Conservation (phyloP, 1,139 yeast genomes). For the Geotrichum armillariae region DNA sequence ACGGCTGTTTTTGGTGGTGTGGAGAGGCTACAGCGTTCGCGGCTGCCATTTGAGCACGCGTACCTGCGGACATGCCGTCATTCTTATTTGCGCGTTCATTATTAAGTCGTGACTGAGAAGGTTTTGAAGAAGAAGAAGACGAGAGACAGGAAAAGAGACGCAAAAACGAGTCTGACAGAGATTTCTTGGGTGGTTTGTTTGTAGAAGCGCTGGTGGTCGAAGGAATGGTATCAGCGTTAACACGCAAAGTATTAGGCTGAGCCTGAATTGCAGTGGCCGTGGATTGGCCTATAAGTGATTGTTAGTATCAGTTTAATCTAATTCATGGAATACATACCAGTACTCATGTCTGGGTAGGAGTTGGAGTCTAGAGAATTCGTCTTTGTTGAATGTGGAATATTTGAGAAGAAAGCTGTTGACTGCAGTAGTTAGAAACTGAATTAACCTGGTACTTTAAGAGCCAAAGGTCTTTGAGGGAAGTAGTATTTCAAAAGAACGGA, state of each 20-base stretch:
- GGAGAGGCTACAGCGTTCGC: background rate
- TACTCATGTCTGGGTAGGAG: conserved; percentile 4
- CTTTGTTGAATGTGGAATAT: background rate
- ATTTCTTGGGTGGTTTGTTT: conserved; percentile 5
- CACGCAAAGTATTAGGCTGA: background rate
- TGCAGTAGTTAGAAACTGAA: too few relatives aligned
- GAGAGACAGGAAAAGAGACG: conserved; percentile 4
- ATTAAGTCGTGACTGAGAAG: background rate
- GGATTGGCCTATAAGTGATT: background rate
- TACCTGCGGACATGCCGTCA: conserved; percentile 7
- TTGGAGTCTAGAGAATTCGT: background rate
- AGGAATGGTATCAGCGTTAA: background rate
- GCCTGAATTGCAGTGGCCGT: conserved; percentile 7
- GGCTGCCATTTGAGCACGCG: conserved; percentile 9
- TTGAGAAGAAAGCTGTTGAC: background rate
- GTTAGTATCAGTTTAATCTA: background rate
- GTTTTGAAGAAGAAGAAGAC: background rate
- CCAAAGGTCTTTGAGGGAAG: too few relatives aligned
- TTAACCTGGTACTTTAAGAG: too few relatives aligned
- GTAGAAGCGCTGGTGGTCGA: background rate
- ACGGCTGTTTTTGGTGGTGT: background rate
- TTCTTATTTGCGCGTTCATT: background rate
- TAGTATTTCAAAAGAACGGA: conserved; percentile 10
- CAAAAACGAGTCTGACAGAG: conserved; percentile 1
- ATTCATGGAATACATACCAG: conserved; percentile 5